These are phyloP conservation scores for Ophiosphaerella korrae DNA, from an alignment of 2,329 filamentous ascomycete genomes.

Conservation along the genomic window DNA sequence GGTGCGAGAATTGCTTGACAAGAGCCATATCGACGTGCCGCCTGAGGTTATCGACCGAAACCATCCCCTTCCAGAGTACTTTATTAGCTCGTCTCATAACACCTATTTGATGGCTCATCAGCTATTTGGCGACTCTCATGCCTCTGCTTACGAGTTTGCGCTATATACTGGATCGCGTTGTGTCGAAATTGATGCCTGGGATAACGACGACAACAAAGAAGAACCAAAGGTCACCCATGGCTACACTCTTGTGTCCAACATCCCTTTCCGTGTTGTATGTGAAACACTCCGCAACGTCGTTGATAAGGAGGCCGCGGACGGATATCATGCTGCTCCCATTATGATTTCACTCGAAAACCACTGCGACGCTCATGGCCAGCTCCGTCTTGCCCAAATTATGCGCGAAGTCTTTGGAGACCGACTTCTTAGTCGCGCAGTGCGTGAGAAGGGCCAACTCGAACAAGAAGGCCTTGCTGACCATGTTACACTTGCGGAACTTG, in stretches of 20 bases:
- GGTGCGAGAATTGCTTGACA: conserved; percentile 60
- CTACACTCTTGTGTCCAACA: conserved; percentile 69
- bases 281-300: conserved; percentile 67
- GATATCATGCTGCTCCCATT: conserved; percentile 61
- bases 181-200: conserved; percentile 77
- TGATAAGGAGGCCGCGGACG: conserved; percentile 61
- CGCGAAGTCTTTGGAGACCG: conserved; percentile 65
- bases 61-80: conserved; percentile 70
- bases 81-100: conserved; percentile 75
- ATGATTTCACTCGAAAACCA: conserved; percentile 72
- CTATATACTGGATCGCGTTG: conserved; percentile 68
- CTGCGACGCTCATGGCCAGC: conserved; percentile 64
- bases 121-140: conserved; percentile 67
- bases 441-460: conserved; percentile 61
- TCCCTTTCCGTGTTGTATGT: conserved; percentile 68
- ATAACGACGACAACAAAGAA: conserved; percentile 62
- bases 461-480: conserved; percentile 58
- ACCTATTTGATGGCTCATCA: conserved; percentile 74
- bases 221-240: conserved; percentile 75
- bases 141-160: conserved; percentile 67
- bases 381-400: conserved; percentile 68
- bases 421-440: conserved; percentile 63
- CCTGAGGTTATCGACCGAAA: conserved; percentile 60
- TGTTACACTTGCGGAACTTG: conserved; percentile 64
- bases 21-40: conserved; percentile 64